These are phyloP conservation scores for Coemansia sp. DNA, from an alignment of 192 early-diverging fungal species.

Conservation along the genomic window DNA sequence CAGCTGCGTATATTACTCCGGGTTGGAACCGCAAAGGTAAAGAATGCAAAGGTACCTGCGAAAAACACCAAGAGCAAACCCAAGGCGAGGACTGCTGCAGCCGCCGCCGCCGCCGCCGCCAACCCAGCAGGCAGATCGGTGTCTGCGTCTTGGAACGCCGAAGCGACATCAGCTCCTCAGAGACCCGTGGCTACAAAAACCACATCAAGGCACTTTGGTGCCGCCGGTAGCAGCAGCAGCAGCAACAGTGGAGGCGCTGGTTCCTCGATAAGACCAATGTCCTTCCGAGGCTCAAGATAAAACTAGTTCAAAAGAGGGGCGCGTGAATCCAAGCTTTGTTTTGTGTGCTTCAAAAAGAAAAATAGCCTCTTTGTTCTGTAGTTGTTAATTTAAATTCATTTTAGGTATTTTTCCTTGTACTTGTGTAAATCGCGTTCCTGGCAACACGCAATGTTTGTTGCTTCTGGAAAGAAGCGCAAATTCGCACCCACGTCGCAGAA, in stretches of 20 bases:
- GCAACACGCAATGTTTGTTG: slow-evolving; percentile 23
- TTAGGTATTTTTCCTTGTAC: no score
- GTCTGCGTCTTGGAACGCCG: not conserved
- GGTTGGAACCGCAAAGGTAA: slow-evolving; percentile 28
- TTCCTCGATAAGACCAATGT: slow-evolving; percentile 34
- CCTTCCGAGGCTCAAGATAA: slow-evolving; percentile 15
- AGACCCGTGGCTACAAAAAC: slow-evolving; percentile 22
- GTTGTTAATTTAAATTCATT: not conserved
- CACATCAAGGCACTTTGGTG: slow-evolving; percentile 41
- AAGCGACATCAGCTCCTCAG: not conserved
- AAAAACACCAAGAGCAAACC: slow-evolving; percentile 5
- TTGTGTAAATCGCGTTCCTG: not conserved
- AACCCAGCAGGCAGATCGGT: not conserved
- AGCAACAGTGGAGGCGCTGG: not conserved
- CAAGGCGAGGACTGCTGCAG: not conserved
- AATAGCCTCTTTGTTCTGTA: no score
- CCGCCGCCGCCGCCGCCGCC: not conserved
- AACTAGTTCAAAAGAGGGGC: no score
- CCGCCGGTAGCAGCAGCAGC: slow-evolving; percentile 3
- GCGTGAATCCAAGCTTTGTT: no score
- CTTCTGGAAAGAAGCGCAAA: slow-evolving; percentile 27
- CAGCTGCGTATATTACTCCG: slow-evolving; percentile 50
- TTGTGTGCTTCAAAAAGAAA: no score
- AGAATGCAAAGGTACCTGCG: slow-evolving; percentile 5
- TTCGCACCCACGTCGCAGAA: slow-evolving; percentile 1